phyloP scores from a whole-genome alignment of 139 green algal genomes.

The Monoraphidium neglectum region DNA sequence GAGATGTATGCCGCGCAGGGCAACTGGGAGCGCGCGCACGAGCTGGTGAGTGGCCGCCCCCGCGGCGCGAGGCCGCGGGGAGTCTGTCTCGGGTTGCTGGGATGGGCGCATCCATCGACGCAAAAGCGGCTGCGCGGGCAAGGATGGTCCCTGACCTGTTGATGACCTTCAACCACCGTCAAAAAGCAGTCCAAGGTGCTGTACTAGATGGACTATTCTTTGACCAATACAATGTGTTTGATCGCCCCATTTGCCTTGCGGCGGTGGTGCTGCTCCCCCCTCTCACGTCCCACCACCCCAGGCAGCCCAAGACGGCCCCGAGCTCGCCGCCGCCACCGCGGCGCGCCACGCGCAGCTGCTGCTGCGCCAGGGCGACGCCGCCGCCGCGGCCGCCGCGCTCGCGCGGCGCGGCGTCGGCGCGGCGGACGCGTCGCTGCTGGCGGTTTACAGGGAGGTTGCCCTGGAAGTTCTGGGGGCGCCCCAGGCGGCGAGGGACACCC shows the following conservation, averaged over 20 bases:
- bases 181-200: no score
- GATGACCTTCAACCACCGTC: background rate
- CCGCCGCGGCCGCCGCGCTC: conserved; percentile 40
- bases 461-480: conserved; percentile 52
- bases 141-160: background rate
- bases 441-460: conserved; percentile 70
- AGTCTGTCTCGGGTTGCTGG: background rate
- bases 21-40: conserved; percentile 29
- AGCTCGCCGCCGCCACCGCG: conserved; percentile 50
- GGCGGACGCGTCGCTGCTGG: conserved; percentile 48
- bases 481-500: conserved; percentile 25
- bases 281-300: conserved; percentile 17
- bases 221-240: background rate
- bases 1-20: conserved; percentile 32
- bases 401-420: conserved; percentile 44
- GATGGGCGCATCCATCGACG: background rate
- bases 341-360: conserved; percentile 64
- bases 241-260: background rate
- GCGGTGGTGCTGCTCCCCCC: background rate
- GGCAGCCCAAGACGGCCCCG: conserved; percentile 45
- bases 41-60: conserved; percentile 7
- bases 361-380: conserved; percentile 54
- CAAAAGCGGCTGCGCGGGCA: background rate
- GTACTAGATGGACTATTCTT: no score
- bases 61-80: background rate